phyloP scores from a whole-genome alignment of 2,329 filamentous ascomycete species.

The Arthrinium phaeospermum region DNA sequence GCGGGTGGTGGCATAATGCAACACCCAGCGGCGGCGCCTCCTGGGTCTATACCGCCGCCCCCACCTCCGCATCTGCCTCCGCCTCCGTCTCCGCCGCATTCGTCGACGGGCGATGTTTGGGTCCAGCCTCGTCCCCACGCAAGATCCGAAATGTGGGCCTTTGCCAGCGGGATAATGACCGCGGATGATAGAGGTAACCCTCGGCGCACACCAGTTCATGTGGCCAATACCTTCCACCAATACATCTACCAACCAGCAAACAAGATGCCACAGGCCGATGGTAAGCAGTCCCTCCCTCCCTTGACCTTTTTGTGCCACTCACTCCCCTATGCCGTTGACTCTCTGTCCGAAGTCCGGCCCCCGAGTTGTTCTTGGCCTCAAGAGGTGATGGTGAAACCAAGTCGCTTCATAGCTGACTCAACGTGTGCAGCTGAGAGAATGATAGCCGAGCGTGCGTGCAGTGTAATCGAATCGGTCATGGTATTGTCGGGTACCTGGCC shows the following conservation, averaged over 20 bases:
- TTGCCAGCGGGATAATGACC: neutral
- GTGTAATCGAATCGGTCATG: neutral
- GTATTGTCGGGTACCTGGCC: neutral
- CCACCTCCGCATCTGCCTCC: too few species aligned
- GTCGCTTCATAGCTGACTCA: neutral
- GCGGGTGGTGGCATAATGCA: neutral
- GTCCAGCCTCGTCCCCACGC: neutral
- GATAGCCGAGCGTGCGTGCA: neutral
- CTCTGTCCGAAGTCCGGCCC: too few species aligned
- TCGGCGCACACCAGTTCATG: neutral
- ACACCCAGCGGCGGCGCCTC: neutral
- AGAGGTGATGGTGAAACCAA: neutral
- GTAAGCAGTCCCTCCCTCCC: neutral
- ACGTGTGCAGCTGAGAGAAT: neutral
- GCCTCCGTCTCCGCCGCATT: neutral
- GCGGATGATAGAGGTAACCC: neutral
- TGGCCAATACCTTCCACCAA: neutral
- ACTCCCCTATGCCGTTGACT: too few species aligned
- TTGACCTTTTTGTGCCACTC: neutral
- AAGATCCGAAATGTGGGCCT: neutral
- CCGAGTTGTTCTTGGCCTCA: neutral
- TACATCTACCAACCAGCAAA: neutral
- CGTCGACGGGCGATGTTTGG: neutral
- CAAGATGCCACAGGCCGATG: neutral
- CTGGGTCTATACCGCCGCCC: neutral